A percentile compares a stretch with the other conserved stretches of the same genome.
Conservation (phyloP, 495 filamentous ascomycete species). For the Aspergillus bertholletiae region DNA sequence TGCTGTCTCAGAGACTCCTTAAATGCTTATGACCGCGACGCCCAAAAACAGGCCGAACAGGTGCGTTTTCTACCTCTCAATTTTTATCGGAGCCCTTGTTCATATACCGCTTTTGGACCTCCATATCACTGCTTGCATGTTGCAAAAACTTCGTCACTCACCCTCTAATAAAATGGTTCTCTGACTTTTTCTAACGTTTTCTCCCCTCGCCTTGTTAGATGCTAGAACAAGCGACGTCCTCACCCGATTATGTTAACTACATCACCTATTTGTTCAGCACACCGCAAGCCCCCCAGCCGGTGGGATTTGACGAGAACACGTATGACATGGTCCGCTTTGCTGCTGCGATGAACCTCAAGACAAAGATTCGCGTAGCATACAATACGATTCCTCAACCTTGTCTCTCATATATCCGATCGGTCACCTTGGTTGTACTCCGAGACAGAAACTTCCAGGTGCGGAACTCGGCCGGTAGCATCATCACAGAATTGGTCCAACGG, state of each 20-base stretch:
- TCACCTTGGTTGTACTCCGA: slow-evolving; percentile 72
- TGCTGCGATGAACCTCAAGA: slow-evolving; percentile 92
- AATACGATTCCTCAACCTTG: slow-evolving; percentile 67
- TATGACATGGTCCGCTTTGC: slow-evolving; percentile 78
- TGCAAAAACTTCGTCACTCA: background rate
- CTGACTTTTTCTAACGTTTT: slow-evolving; percentile 1
- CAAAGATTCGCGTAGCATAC: slow-evolving; percentile 72
- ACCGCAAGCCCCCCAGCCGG: slow-evolving; percentile 51
- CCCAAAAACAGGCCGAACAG: slow-evolving; percentile 75
- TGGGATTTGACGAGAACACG: slow-evolving; percentile 53
- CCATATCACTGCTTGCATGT: background rate
- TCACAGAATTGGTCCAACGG: slow-evolving; percentile 85
- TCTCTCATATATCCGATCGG: slow-evolving; percentile 71
- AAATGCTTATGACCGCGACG: slow-evolving; percentile 69
- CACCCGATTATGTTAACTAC: slow-evolving; percentile 95
- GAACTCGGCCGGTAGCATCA: slow-evolving; percentile 84
- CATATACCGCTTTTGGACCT: slow-evolving; percentile 1
- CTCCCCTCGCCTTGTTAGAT: slow-evolving; percentile 54
- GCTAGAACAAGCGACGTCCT: slow-evolving; percentile 85
- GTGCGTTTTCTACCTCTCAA: slow-evolving; percentile 25
- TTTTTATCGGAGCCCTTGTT: slow-evolving; percentile 1
- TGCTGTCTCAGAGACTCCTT: slow-evolving; percentile 89
- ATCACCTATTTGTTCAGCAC: slow-evolving; percentile 86
- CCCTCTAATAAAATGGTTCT: slow-evolving; percentile 3
- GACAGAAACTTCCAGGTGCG: slow-evolving; percentile 81